Conservation (phyloP, 129 eudicot species). For the Flaveria trinervia region DNA sequence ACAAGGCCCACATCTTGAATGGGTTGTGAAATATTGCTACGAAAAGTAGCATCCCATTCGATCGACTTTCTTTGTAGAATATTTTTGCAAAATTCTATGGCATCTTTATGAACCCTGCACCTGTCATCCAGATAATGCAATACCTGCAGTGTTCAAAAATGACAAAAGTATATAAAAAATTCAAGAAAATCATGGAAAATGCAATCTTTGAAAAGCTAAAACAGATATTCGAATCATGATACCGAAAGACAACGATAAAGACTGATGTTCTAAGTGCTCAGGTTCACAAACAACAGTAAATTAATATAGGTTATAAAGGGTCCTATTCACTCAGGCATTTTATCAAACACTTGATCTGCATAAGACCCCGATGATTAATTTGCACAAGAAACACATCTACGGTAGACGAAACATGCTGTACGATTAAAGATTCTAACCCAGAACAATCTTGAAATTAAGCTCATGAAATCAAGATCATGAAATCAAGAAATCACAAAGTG, state of each 20-base stretch:
- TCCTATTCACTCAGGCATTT: conserved; percentile 30
- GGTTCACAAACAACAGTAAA: neutral
- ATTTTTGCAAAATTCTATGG: conserved; percentile 65
- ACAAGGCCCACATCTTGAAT: conserved; percentile 82
- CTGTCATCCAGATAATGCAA: conserved; percentile 54
- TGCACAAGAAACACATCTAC: neutral
- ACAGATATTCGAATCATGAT: neutral
- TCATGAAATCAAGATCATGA: neutral
- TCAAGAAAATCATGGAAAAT: neutral
- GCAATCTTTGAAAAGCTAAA: conserved; percentile 2
- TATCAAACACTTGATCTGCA: conserved; percentile 47
- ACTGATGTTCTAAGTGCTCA: neutral
- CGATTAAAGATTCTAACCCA: neutral
- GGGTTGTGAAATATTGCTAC: conserved; percentile 55
- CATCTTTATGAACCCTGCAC: conserved; percentile 67
- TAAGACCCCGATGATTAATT: neutral
- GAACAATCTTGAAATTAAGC: neutral
- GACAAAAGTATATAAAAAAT: neutral
- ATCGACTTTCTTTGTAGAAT: conserved; percentile 60
- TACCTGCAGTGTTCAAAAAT: conserved; percentile 44
- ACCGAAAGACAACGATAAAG: neutral
- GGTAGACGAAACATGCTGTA: neutral
- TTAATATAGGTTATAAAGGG: neutral
- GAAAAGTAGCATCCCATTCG: conserved; percentile 62
- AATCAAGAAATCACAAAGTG: neutral